Percentiles rank a stretch among this genome's conserved stretches.
phyloP scores from a whole-genome alignment of 2,329 filamentous ascomycete genomes.

The Sordariomycetes sp. region DNA sequence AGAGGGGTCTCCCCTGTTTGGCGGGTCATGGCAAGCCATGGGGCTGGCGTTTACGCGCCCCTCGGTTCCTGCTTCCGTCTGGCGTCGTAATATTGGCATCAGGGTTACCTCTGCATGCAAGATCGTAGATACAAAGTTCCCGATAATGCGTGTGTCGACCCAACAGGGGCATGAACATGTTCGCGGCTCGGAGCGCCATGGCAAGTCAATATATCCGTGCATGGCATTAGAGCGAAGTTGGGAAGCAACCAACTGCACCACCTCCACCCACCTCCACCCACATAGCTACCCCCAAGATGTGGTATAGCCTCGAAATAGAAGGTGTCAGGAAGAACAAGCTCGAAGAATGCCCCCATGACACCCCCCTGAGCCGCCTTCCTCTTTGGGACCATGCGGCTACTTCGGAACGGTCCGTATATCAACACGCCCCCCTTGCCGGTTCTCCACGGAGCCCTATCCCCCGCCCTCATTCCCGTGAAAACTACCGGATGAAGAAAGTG shows the following conservation, averaged over 20 bases:
- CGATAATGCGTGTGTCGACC: not conserved
- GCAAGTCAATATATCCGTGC: not conserved
- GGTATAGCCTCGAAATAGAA: not conserved
- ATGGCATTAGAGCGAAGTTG: not conserved
- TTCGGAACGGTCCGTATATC: not conserved
- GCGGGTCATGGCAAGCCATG: not conserved
- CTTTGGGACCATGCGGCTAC: not conserved
- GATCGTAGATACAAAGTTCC: not conserved
- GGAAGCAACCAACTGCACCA: not conserved
- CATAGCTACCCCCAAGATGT: not conserved
- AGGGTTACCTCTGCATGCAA: not conserved
- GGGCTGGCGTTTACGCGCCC: not conserved
- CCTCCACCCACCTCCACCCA: not conserved
- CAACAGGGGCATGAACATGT: not conserved
- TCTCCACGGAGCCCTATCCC: not conserved
- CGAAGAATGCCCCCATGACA: not conserved
- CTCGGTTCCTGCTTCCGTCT: not conserved
- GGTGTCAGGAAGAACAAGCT: not conserved
- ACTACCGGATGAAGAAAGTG: not conserved
- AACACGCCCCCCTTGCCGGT: not conserved
- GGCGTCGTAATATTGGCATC: not conserved
- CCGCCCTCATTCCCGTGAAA: not conserved
- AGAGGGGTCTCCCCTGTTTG: not conserved
- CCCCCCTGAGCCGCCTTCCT: not conserved
- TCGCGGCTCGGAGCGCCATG: not conserved